Conservation (phyloP, 768 basidiomycete species). For the Phanerochaete carnosa region DNA sequence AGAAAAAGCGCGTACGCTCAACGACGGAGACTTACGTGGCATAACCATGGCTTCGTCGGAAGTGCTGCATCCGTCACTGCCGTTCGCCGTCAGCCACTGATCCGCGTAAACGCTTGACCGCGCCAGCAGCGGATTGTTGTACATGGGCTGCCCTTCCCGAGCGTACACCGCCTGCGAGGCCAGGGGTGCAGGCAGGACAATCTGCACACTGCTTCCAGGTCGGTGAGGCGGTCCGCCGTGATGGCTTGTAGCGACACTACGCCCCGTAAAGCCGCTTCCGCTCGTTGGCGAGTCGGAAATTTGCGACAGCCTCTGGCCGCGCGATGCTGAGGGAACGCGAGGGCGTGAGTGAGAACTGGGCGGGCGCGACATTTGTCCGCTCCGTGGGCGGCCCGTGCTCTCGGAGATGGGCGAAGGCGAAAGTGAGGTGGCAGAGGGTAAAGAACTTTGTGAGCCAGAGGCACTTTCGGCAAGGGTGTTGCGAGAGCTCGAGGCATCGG, state of each 20-base stretch:
- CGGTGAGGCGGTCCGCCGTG: slow-evolving; percentile 58
- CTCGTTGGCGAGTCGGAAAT: slow-evolving; percentile 34
- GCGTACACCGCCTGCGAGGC: slow-evolving; percentile 32
- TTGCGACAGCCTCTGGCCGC: slow-evolving; percentile 32
- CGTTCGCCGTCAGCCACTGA: slow-evolving; percentile 7
- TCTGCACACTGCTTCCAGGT: slow-evolving; percentile 57
- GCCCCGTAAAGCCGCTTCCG: slow-evolving; percentile 30
- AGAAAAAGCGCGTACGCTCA: neutral
- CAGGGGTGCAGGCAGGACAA: slow-evolving; percentile 67
- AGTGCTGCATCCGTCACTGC: neutral
- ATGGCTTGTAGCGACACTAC: slow-evolving; percentile 29
- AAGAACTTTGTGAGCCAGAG: slow-evolving; percentile 4
- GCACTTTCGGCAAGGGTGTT: slow-evolving; percentile 16
- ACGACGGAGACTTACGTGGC: neutral
- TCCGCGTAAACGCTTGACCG: slow-evolving; percentile 13
- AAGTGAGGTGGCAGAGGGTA: slow-evolving; percentile 5
- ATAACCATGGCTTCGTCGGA: neutral
- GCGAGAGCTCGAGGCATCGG: slow-evolving; percentile 10
- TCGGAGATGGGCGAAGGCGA: slow-evolving; percentile 10
- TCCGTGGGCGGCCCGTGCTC: slow-evolving; percentile 1
- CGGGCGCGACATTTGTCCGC: slow-evolving; percentile 3
- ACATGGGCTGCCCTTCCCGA: neutral
- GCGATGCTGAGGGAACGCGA: neutral
- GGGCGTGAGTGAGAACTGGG: slow-evolving; percentile 12
- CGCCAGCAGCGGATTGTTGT: neutral